phyloP scores from a whole-genome alignment of 108 stramenopile species.

The Cyclotella choctawhatcheeana region DNA sequence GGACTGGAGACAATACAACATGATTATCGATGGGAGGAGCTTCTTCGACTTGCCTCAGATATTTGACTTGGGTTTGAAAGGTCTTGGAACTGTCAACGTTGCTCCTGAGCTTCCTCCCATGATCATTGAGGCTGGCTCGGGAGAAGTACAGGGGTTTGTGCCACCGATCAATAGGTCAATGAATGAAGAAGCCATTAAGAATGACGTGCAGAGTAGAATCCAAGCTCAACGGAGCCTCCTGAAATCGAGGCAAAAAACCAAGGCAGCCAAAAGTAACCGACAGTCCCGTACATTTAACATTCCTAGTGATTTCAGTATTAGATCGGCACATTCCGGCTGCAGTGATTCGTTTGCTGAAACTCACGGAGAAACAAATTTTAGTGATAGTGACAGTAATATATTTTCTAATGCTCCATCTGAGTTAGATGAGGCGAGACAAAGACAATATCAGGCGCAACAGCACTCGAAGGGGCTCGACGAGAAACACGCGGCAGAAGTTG shows the following conservation, averaged over 20 bases:
- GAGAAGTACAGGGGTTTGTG: neutral
- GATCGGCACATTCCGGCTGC: neutral
- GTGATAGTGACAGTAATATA: neutral
- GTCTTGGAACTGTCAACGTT: conserved; percentile 11
- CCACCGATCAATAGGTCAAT: neutral
- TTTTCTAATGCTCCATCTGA: conserved; percentile 33
- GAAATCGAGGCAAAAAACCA: conserved; percentile 12
- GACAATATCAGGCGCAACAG: conserved; percentile 2
- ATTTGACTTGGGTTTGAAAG: conserved; percentile 71
- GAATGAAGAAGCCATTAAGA: conserved; percentile 15
- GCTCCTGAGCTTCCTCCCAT: neutral
- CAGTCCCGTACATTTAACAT: neutral
- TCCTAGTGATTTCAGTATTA: neutral
- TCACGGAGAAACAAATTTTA: conserved; percentile 8
- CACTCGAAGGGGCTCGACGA: neutral
- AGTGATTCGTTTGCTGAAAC: too few relatives aligned
- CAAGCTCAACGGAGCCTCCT: conserved; percentile 23
- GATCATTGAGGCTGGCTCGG: neutral
- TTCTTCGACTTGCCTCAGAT: conserved; percentile 82
- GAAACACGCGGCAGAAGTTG: too few relatives aligned
- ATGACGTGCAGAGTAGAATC: conserved; percentile 29
- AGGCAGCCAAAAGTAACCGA: neutral
- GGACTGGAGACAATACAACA: conserved; percentile 68
- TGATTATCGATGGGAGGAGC: conserved; percentile 72
- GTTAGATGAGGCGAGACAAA: conserved; percentile 27